phyloP scores from a whole-genome alignment of 257 asterid genomes.

The Apocynum venetum region DNA sequence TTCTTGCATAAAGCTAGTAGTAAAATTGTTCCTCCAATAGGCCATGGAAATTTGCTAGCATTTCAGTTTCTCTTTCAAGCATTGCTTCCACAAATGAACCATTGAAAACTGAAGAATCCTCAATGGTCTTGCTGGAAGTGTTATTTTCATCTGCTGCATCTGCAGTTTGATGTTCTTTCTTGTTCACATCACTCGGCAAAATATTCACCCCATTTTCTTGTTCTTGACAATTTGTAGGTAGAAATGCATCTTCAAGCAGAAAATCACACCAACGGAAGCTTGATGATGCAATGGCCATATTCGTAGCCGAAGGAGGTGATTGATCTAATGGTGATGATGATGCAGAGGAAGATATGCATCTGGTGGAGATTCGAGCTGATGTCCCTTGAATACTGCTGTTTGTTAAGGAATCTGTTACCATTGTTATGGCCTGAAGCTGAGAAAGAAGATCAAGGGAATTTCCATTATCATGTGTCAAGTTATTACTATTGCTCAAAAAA shows the following conservation, averaged over 20 bases:
- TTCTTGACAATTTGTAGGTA: constrained; percentile 14
- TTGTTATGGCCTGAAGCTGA: constrained; percentile 60
- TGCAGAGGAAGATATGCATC: constrained; percentile 30
- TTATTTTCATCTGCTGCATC: constrained; percentile 11
- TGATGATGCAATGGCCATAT: constrained; percentile 31
- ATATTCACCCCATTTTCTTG: constrained; percentile 19
- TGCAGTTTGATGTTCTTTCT: background rate
- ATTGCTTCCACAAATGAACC: constrained; percentile 72
- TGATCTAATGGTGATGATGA: constrained; percentile 22
- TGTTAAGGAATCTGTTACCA: constrained; percentile 44
- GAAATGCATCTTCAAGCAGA: constrained; percentile 58
- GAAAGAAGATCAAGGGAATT: constrained; percentile 48
- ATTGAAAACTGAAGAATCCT: constrained; percentile 32
- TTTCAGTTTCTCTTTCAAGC: constrained; percentile 63
- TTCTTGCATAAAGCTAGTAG: constrained; percentile 4
- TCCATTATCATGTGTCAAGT: background rate
- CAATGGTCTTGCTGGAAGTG: constrained; percentile 18
- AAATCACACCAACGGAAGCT: constrained; percentile 76
- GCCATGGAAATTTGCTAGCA: constrained; percentile 50
- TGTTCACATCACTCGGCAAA: constrained; percentile 8
- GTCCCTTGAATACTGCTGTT: constrained; percentile 6
- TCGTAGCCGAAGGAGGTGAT: constrained; percentile 22
- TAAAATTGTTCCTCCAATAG: constrained; percentile 56
- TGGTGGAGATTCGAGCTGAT: constrained; percentile 9
- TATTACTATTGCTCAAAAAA: constrained; percentile 11